Evolutionary conservation across 2,329 filamentous ascomycete species (phyloP), one percentile per base, ranked within the genome.

Genomic region (Calonectria pseudoreteaudii): DNA sequence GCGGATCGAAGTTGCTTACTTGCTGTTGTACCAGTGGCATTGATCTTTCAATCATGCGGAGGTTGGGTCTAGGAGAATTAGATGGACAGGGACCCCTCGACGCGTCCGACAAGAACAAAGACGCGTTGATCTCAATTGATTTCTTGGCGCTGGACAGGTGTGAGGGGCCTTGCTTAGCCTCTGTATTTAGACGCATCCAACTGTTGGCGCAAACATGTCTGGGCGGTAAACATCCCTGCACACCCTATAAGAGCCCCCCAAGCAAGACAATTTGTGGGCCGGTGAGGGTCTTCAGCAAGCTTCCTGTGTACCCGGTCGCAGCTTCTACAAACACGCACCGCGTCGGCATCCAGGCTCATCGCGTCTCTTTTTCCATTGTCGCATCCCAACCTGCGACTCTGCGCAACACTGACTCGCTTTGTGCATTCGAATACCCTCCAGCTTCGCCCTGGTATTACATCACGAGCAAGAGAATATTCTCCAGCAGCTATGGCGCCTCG

Each of bases 401-500:
- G 44, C 53, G 64, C 72, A 36, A 31, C 68, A 38, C 70, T 18
- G 18, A 23, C 41, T 38, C 11, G 49, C 28, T 41, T 23, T 30
- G 52, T 50, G 44, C 31, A 26, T 56, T 56, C 23, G 20, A 16
- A 23, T 14, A 1, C 18, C 47, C 26, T 36, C 4, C 31, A 10
- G 10, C 14, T 11, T 47, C 47, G 23, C 20, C 28, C 2, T 58
- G 18, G 16, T 66, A 38, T 16, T 13, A 1, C 8, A 44, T 50
- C 34, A 60, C 41, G 20, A 18, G 18, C 36, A 69, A 52, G 67
- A 60, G 62, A 50, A 71, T 62, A 58, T 47, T 26, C 10, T 16
- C 14, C 20, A 26, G 2, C 52, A 56, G 69, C 52, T 74, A 85
- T 85, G 84, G 82, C 82, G 73, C 81, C 83, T 71, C 83, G 82